Evolutionary conservation across 192 early-diverging fungal genomes (phyloP).

Genomic region (Coemansia sp.): DNA sequence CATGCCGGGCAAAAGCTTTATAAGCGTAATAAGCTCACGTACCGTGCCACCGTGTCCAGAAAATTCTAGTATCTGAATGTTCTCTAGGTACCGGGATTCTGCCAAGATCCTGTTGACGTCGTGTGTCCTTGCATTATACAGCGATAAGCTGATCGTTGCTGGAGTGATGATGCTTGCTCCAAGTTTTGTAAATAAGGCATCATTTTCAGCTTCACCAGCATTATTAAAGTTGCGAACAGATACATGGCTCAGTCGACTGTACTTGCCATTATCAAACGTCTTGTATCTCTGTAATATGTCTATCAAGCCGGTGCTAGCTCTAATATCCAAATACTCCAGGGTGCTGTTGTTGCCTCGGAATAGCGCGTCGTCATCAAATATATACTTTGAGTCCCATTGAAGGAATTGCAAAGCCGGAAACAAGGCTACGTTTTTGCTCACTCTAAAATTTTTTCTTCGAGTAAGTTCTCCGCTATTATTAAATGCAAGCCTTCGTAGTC

Average conservation of each 20-base stretch:
- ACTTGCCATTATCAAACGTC: background rate
- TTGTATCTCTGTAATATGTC: background rate
- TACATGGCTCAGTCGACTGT: background rate
- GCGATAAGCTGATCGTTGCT: background rate
- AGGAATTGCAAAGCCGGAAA: background rate
- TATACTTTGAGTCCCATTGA: background rate
- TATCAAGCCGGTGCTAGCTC: background rate
- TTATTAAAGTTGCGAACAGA: background rate
- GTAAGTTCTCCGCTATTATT: too few species aligned
- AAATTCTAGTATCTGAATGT: background rate
- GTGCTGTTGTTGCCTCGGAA: constrained; percentile 4
- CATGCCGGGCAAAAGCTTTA: background rate
- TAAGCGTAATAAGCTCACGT: background rate
- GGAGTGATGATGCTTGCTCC: background rate
- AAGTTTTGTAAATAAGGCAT: background rate
- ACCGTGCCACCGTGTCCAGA: background rate
- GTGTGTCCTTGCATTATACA: background rate
- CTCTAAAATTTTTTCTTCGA: background rate
- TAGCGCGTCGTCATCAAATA: background rate
- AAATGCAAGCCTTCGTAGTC: background rate
- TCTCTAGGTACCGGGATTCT: background rate
- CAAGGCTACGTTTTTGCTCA: background rate
- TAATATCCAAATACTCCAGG: background rate
- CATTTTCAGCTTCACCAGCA: too few species aligned
- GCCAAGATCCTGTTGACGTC: background rate